Evolutionary conservation across 1,284 basidiomycete genomes (phyloP).

Genomic region (Melampsora americana): DNA sequence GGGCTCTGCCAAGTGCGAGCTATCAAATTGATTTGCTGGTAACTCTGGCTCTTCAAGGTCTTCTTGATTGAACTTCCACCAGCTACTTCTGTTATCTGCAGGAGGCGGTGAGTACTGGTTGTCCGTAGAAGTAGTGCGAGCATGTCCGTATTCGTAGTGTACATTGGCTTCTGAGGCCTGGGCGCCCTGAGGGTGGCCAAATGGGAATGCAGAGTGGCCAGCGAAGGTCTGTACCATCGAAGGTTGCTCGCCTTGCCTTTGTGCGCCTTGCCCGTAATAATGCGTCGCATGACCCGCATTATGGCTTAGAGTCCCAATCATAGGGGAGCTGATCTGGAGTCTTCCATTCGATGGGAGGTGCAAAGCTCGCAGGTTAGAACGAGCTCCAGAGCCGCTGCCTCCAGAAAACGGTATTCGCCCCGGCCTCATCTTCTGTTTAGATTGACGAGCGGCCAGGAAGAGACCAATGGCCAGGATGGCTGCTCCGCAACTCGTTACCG

Average conservation of each 20-base stretch:
- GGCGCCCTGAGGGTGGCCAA: not conserved
- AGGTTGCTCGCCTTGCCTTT: too few species aligned
- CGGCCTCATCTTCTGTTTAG: not conserved
- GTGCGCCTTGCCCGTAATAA: not conserved
- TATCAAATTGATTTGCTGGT: not conserved
- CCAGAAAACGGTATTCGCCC: not conserved
- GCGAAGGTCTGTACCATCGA: too few species aligned
- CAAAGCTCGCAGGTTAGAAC: constrained; percentile 19
- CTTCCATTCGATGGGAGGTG: constrained; percentile 6
- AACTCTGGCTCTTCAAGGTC: not conserved
- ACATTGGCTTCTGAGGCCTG: not conserved
- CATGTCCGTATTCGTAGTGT: constrained; percentile 22
- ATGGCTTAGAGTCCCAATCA: not conserved
- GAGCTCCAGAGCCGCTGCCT: not conserved
- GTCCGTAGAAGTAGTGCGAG: constrained; percentile 8
- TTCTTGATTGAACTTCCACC: constrained; percentile 18
- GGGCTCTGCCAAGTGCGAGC: not conserved
- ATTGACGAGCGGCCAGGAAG: constrained; percentile 17
- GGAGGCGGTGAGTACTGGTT: not conserved
- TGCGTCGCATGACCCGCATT: not conserved
- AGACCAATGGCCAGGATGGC: constrained; percentile 30
- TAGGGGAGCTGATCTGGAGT: not conserved
- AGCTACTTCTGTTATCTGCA: not conserved
- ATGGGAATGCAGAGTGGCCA: not conserved
- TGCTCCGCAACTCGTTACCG: constrained; percentile 29